Conservation (phyloP, 2,329 filamentous ascomycete genomes). For the Diaporthe sp. region DNA sequence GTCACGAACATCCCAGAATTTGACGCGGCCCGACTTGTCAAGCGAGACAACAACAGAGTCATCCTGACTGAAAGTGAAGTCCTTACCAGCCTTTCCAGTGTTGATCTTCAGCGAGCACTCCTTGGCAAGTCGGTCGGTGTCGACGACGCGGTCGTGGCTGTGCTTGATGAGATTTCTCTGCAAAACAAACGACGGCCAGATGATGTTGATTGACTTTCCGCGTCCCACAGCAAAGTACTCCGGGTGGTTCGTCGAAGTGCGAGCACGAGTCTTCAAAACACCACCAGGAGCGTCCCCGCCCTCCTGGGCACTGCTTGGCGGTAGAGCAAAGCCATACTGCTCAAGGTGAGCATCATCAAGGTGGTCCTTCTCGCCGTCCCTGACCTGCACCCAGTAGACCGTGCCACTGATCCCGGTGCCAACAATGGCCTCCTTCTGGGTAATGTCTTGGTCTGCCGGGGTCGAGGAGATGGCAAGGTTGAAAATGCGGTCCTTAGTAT, state of each 20-base stretch:
- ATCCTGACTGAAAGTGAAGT: slow-evolving; percentile 97
- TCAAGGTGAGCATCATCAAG: slow-evolving; percentile 85
- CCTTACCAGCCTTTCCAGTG: slow-evolving; percentile 97
- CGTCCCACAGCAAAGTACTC: slow-evolving; percentile 96
- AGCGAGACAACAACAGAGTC: slow-evolving; percentile 94
- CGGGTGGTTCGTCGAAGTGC: slow-evolving; percentile 87
- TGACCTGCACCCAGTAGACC: slow-evolving; percentile 94
- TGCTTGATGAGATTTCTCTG: slow-evolving; percentile 74
- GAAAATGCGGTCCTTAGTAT: slow-evolving; percentile 93
- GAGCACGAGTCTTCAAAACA: slow-evolving; percentile 94
- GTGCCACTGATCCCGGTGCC: slow-evolving; percentile 95
- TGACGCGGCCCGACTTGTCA: slow-evolving; percentile 95
- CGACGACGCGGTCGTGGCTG: slow-evolving; percentile 77
- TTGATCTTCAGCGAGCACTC: slow-evolving; percentile 94
- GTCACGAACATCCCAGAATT: slow-evolving; percentile 97
- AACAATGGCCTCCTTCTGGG: slow-evolving; percentile 84
- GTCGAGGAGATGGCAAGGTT: slow-evolving; percentile 87
- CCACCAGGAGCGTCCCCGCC: slow-evolving; percentile 87
- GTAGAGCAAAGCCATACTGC: slow-evolving; percentile 88
- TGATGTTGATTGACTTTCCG: slow-evolving; percentile 94
- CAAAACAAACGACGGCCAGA: slow-evolving; percentile 76
- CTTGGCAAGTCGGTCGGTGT: slow-evolving; percentile 88
- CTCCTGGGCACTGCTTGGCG: slow-evolving; percentile 86
- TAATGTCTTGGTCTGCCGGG: slow-evolving; percentile 64
- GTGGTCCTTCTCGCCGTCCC: slow-evolving; percentile 81